phyloP scores from a whole-genome alignment of 2,329 filamentous ascomycete species.

The Thyridium curvatum region DNA sequence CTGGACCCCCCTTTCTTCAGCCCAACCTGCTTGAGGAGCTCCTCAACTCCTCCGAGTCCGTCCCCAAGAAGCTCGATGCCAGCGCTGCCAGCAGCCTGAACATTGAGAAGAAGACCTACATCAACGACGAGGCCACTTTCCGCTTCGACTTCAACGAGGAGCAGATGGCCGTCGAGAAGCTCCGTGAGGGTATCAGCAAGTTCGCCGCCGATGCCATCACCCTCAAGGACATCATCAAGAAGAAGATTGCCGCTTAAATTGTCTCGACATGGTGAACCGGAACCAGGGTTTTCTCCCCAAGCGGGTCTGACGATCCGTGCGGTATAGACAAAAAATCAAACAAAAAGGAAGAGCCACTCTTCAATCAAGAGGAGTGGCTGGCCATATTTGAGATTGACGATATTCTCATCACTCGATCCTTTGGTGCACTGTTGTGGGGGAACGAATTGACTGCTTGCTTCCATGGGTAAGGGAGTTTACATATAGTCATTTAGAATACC shows the following conservation, averaged over 20 bases:
- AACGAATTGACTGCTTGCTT: no score
- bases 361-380: no score
- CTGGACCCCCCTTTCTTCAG: constrained; percentile 29
- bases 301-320: no score
- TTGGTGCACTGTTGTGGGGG: no score
- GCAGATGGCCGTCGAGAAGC: constrained; percentile 98
- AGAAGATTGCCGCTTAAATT: constrained; percentile 58
- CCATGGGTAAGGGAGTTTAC: no score
- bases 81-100: constrained; percentile 58
- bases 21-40: constrained; percentile 93
- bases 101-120: constrained; percentile 85
- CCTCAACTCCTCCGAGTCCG: constrained; percentile 70
- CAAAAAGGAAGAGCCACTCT: no score
- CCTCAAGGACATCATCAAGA: constrained; percentile 84
- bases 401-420: no score
- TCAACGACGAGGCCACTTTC: constrained; percentile 84
- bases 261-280: not conserved
- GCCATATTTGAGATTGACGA: no score
- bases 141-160: constrained; percentile 99
- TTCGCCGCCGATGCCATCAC: constrained; percentile 94
- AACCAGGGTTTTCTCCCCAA: no score
- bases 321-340: no score
- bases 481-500: no score
- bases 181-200: constrained; percentile 98
- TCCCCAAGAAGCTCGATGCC: constrained; percentile 90